Evolutionary conservation across 2,329 filamentous ascomycete species (phyloP), one percentile per base, ranked within the genome.

Genomic region (Eutypa lata): DNA sequence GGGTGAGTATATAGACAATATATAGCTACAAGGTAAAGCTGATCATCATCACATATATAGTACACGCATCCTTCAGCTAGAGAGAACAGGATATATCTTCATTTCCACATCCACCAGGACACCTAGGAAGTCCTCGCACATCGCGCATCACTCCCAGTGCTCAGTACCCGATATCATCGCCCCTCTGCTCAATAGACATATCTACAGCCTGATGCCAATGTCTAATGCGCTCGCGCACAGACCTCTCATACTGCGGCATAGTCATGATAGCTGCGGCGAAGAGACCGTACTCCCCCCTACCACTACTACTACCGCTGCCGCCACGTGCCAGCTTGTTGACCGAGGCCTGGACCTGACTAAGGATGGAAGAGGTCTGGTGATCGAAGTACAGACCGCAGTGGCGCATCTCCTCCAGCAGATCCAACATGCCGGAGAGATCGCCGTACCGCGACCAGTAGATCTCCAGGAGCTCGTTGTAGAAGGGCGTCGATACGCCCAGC

Each of bases 401-500:
- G 40, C 80, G 78, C 87, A 90, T 89, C 70, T 90, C 86, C 42
- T 79, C 74, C 5, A 90, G 70, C 2, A 87, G 66, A 3, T 76
- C 71, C 48, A 84, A 69, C 22, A 88, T 79, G 1, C 75, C 75
- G 3, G 64, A 57, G 2, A 83, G 73, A 61, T 90, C 83, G 21
- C 82, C 77, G 57, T 82, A 81, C 11, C 82, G 79, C 33, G 72
- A 68, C 82, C 86, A 90, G 51, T 83, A 74, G 21, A 86, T 77
- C 14, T 75, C 69, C 22, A 90, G 75, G 33, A 91, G 76, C 47
- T 82, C 76, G 64, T 88, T 86, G 73, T 89, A 92, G 42, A 92
- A 81, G 0, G 79, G 73, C 0, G 87, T 88, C 18, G 84, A 85
- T 6, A 83, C 86, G 47, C 88, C 89, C 1, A 93, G 78, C 7